These are phyloP conservation scores for Hypoxylon sp. DNA, from an alignment of 2,329 filamentous ascomycete species.

Conservation along the genomic window DNA sequence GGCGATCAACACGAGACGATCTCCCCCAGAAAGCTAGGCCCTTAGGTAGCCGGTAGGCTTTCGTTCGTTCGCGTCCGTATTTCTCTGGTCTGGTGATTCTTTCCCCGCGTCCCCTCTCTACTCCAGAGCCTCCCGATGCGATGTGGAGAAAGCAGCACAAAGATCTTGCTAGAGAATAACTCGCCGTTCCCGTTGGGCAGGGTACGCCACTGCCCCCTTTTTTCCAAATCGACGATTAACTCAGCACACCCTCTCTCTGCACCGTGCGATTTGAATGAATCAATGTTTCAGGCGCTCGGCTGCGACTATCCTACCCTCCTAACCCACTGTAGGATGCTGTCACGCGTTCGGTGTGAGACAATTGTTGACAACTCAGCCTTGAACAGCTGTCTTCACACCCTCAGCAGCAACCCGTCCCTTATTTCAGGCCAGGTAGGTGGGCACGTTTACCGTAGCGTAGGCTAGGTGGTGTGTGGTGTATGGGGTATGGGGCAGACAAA, in stretches of 20 bases:
- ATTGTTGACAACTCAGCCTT: constrained; percentile 44
- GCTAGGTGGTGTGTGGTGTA: background rate
- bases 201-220: constrained; percentile 17
- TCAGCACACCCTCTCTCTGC: constrained; percentile 35
- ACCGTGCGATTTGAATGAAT: constrained; percentile 30
- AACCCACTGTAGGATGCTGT: constrained; percentile 32
- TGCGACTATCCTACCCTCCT: constrained; percentile 26
- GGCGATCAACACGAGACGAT: constrained; percentile 29
- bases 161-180: constrained; percentile 27
- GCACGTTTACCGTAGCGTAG: background rate
- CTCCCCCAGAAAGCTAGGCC: constrained; percentile 30
- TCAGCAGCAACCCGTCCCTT: constrained; percentile 23
- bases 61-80: constrained; percentile 18
- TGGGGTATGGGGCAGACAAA: constrained; percentile 8
- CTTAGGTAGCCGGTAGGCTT: constrained; percentile 23
- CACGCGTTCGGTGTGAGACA: constrained; percentile 42
- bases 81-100: constrained; percentile 37
- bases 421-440: background rate
- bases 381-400: constrained; percentile 44
- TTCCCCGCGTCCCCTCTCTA: constrained; percentile 37
- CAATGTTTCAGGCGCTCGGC: constrained; percentile 35
- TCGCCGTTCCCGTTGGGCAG: constrained; percentile 4
- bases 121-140: constrained; percentile 35
- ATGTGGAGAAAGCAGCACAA: constrained; percentile 32
- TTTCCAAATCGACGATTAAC: constrained; percentile 28